Percentiles rank a stretch among this genome's conserved stretches.
These are phyloP conservation scores for Zymoseptoria passerinii DNA, from an alignment of 2,329 filamentous ascomycete species.

Conservation along the genomic window DNA sequence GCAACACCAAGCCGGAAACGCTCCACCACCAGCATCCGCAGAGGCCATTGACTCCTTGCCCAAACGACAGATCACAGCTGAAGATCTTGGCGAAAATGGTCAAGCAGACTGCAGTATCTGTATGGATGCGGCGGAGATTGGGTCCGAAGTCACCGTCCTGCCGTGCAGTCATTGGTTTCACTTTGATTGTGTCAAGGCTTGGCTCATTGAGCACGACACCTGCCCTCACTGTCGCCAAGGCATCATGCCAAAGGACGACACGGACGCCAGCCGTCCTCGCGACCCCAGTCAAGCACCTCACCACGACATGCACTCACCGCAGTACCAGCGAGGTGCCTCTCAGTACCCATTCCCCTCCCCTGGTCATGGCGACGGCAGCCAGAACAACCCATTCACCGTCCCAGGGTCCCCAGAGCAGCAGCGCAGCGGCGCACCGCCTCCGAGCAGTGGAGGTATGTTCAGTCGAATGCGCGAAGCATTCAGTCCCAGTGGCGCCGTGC, in stretches of 20 bases:
- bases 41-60: conserved; percentile 66
- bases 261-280: conserved; percentile 15
- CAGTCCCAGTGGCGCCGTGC: not conserved
- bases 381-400: conserved; percentile 14
- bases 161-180: conserved; percentile 96
- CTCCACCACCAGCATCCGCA: conserved; percentile 70
- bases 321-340: conserved; percentile 12
- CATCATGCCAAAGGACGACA: conserved; percentile 34
- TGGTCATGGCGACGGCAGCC: conserved; percentile 16
- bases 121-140: conserved; percentile 71
- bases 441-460: conserved; percentile 19
- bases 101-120: conserved; percentile 84
- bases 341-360: conserved; percentile 9
- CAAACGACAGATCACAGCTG: conserved; percentile 56
- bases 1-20: conserved; percentile 64
- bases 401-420: conserved; percentile 13
- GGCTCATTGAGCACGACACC: conserved; percentile 85
- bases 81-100: conserved; percentile 61
- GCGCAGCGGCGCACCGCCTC: conserved; percentile 6
- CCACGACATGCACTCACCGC: conserved; percentile 24
- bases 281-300: conserved; percentile 23
- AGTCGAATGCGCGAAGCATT: conserved; percentile 29
- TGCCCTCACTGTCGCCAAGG: conserved; percentile 70
- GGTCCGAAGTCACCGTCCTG: conserved; percentile 65
- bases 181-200: conserved; percentile 67